phyloP scores from a whole-genome alignment of 208 protist genomes.

The Leishmania arabica region DNA sequence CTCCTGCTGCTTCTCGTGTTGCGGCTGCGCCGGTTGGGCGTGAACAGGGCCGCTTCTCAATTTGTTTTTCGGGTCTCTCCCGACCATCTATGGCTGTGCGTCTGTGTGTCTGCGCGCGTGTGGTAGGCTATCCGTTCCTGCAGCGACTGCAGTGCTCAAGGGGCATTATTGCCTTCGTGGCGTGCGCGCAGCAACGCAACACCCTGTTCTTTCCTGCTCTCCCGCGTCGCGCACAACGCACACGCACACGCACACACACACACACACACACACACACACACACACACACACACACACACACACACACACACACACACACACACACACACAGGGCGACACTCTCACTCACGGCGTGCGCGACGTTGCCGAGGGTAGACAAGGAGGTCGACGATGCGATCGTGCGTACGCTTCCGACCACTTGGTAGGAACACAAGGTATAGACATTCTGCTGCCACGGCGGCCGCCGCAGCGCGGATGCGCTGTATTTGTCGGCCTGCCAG shows the following conservation, averaged over 20 bases:
- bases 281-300: not conserved
- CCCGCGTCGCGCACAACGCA: not conserved
- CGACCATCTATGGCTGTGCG: not conserved
- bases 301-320: too few relatives aligned
- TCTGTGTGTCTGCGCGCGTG: not conserved
- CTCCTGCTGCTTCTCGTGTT: not conserved
- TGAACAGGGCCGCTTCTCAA: not conserved
- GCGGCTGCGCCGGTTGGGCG: not conserved
- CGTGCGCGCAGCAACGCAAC: not conserved
- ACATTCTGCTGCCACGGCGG: not conserved
- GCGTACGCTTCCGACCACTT: not conserved
- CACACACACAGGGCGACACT: conserved; percentile 3
- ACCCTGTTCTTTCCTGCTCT: not conserved
- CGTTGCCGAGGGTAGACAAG: not conserved
- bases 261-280: not conserved
- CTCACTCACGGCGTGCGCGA: not conserved
- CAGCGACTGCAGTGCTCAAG: not conserved
- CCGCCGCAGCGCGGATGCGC: not conserved
- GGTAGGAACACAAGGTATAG: not conserved
- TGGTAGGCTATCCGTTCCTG: not conserved
- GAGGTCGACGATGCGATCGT: not conserved
- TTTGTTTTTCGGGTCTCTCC: not conserved
- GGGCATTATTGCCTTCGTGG: not conserved
- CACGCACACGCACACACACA: not conserved
- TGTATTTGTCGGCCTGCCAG: not conserved